Percentiles rank a stretch among this genome's conserved stretches.
Evolutionary conservation across 805 yeast species (phyloP).

Genomic region (Lachancea meyersii): DNA sequence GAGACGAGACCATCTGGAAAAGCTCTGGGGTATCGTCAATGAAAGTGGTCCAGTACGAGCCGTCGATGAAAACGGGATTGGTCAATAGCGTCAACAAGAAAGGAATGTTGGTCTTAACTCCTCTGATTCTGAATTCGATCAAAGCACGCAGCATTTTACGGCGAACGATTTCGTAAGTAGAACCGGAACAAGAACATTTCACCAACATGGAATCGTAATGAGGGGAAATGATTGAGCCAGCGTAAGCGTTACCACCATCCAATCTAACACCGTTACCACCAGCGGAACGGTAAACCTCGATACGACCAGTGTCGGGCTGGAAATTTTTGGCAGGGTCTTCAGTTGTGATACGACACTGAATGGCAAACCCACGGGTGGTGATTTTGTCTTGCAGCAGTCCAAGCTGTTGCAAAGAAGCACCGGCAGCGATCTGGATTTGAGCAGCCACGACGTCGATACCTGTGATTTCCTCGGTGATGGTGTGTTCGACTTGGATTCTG

Average conservation of each 20-base stretch:
- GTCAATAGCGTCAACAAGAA: slow-evolving; percentile 88
- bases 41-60: slow-evolving; percentile 96
- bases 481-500: slow-evolving; percentile 96
- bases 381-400: slow-evolving; percentile 92
- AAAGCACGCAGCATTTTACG: slow-evolving; percentile 96
- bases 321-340: slow-evolving; percentile 95
- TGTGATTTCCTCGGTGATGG: slow-evolving; percentile 97
- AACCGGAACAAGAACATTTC: slow-evolving; percentile 95
- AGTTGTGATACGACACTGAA: slow-evolving; percentile 98
- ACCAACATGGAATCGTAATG: slow-evolving; percentile 98
- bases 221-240: slow-evolving; percentile 94
- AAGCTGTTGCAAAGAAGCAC: slow-evolving; percentile 86
- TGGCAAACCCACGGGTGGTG: slow-evolving; percentile 95
- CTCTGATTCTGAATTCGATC: slow-evolving; percentile 96
- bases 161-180: slow-evolving; percentile 93
- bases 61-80: slow-evolving; percentile 76
- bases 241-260: slow-evolving; percentile 98
- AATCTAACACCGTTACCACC: slow-evolving; percentile 99
- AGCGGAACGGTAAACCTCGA: slow-evolving; percentile 95
- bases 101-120: slow-evolving; percentile 98
- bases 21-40: slow-evolving; percentile 96
- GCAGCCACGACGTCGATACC: slow-evolving; percentile 98
- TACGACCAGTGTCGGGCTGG: slow-evolving; percentile 98
- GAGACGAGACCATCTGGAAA: slow-evolving; percentile 90
- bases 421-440: slow-evolving; percentile 97